These are phyloP conservation scores for Fusarium humuli DNA, from an alignment of 2,329 filamentous ascomycete genomes.

Conservation along the genomic window DNA sequence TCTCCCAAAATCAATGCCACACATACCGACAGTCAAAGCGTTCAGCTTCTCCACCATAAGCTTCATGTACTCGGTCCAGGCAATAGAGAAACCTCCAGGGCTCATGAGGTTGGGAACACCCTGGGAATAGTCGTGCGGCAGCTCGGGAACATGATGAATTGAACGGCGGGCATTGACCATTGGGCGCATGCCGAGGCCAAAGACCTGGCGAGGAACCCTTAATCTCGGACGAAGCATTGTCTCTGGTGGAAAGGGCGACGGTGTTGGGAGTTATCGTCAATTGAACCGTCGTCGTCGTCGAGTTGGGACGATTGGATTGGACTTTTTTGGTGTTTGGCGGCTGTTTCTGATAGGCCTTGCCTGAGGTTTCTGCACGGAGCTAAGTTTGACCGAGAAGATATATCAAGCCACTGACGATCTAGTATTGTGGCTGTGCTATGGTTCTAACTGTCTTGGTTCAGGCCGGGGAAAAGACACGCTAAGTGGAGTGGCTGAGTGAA, in stretches of 20 bases:
- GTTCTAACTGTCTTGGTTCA: not conserved
- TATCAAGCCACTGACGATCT: conserved; percentile 15
- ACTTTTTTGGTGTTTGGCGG: conserved; percentile 37
- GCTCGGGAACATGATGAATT: conserved; percentile 60
- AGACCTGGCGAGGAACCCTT: conserved; percentile 61
- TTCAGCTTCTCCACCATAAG: conserved; percentile 82
- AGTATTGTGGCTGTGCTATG: not conserved
- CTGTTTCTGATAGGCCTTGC: conserved; percentile 28
- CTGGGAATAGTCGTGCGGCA: conserved; percentile 60
- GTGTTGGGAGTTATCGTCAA: conserved; percentile 19
- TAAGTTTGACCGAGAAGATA: conserved; percentile 34
- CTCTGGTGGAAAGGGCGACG: conserved; percentile 5
- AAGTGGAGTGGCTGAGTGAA: conserved; percentile 19
- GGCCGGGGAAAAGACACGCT: not conserved
- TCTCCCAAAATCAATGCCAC: not conserved
- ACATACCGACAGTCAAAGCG: conserved; percentile 75
- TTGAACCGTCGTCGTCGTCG: conserved; percentile 23
- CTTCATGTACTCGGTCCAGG: conserved; percentile 86
- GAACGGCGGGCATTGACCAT: conserved; percentile 54
- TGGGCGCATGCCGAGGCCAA: conserved; percentile 53
- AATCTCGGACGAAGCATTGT: conserved; percentile 65
- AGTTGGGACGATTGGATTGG: conserved; percentile 19
- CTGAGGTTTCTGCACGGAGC: conserved; percentile 37
- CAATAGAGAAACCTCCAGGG: conserved; percentile 74
- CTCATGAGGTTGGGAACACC: conserved; percentile 79